Conservation (phyloP, 805 yeast species). For the Pichia rugopelliculosa region DNA sequence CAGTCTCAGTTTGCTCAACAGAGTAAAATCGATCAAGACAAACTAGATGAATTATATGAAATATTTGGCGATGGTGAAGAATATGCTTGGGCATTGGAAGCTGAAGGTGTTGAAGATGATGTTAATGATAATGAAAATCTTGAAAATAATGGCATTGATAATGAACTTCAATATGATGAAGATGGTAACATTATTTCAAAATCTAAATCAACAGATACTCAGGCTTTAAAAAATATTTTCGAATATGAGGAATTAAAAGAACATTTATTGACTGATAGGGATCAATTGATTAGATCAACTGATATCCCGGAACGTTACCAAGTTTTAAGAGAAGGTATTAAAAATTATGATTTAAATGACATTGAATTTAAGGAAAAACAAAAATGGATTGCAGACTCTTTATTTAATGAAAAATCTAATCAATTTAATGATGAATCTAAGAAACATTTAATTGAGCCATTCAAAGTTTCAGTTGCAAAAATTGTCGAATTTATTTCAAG, state of each 20-base stretch:
- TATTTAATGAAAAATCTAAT: slow-evolving; percentile 49
- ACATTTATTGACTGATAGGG: slow-evolving; percentile 85
- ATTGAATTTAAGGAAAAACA: slow-evolving; percentile 68
- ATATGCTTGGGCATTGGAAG: slow-evolving; percentile 96
- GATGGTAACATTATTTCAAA: slow-evolving; percentile 27
- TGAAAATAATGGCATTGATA: slow-evolving; percentile 30
- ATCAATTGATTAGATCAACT: slow-evolving; percentile 74
- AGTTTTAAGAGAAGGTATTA: slow-evolving; percentile 58
- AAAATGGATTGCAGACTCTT: slow-evolving; percentile 67
- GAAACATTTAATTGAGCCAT: slow-evolving; percentile 37
- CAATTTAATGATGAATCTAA: slow-evolving; percentile 33
- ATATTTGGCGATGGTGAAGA: slow-evolving; percentile 96
- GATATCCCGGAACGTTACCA: slow-evolving; percentile 94
- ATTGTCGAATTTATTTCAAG: slow-evolving; percentile 65
- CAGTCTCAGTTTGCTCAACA: slow-evolving; percentile 25
- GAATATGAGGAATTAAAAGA: slow-evolving; percentile 91
- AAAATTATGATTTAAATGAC: slow-evolving; percentile 58
- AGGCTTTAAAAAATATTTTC: slow-evolving; percentile 78
- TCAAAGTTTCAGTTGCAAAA: slow-evolving; percentile 62
- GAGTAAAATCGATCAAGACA: slow-evolving; percentile 72
- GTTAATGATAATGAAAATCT: slow-evolving; percentile 51
- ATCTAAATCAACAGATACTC: slow-evolving; percentile 30
- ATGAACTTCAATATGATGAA: slow-evolving; percentile 33
- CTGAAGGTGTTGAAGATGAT: slow-evolving; percentile 61
- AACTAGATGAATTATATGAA: slow-evolving; percentile 86